A percentile compares a stretch with the other conserved stretches of the same genome.
Evolutionary conservation across 1,284 basidiomycete genomes (phyloP).

Genomic region (Chalciporus sp.): DNA sequence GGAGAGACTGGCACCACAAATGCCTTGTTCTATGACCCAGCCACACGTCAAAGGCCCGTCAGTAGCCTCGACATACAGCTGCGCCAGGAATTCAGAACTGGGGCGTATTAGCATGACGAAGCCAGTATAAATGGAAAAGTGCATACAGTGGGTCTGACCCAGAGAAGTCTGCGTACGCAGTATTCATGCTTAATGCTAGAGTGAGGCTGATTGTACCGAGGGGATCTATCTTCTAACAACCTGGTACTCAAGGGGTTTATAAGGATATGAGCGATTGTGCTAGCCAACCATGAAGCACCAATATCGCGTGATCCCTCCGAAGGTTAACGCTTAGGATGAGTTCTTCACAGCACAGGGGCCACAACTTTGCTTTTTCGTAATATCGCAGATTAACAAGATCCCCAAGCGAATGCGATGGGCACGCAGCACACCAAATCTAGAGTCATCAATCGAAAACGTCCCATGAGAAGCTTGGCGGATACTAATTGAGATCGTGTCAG

Average conservation of each 20-base stretch:
- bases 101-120: neutral
- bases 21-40: constrained; percentile 8
- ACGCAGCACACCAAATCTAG: neutral
- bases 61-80: constrained; percentile 4
- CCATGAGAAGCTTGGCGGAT: too few species aligned
- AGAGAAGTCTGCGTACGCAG: neutral
- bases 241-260: constrained; percentile 4
- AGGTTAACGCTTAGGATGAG: constrained; percentile 4
- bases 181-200: neutral
- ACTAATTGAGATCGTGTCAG: too few species aligned
- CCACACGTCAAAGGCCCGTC: constrained; percentile 1
- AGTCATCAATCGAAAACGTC: neutral
- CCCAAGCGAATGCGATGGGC: neutral
- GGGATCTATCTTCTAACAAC: neutral
- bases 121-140: neutral
- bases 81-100: constrained; percentile 23
- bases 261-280: neutral
- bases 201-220: neutral
- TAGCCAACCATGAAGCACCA: neutral
- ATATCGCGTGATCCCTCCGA: neutral
- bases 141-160: constrained; percentile 16
- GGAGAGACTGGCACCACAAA: constrained; percentile 13
- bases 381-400: constrained; percentile 2
- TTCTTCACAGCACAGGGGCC: neutral
- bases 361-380: neutral